Percentiles rank a stretch among this genome's conserved stretches.
phyloP scores from a whole-genome alignment of 345 rosid genomes.

The Rhodamnia argentea region DNA sequence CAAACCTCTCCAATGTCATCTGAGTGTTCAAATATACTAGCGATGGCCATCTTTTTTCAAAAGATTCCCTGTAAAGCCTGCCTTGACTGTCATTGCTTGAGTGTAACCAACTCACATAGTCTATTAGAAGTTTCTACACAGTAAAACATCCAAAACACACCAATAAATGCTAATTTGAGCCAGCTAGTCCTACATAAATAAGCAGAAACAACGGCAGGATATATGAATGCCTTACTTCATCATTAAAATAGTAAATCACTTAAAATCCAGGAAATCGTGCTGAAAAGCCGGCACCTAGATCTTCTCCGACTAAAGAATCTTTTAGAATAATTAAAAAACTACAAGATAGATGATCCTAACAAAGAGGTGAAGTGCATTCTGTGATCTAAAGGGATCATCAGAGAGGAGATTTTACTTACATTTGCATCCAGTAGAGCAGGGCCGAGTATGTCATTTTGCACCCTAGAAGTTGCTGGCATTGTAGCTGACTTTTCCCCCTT shows the following conservation, averaged over 20 bases:
- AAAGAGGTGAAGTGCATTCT: background rate
- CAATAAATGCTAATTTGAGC: background rate
- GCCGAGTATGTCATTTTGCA: constrained; percentile 59
- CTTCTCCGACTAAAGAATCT: background rate
- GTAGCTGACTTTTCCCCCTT: constrained; percentile 43
- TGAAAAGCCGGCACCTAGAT: background rate
- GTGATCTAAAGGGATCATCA: background rate
- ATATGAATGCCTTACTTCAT: background rate
- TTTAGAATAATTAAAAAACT: background rate
- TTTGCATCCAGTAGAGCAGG: constrained; percentile 68
- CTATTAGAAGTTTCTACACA: constrained; percentile 57
- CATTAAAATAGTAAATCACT: background rate
- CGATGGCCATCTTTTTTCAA: constrained; percentile 65
- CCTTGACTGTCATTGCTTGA: constrained; percentile 59
- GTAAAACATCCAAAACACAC: background rate
- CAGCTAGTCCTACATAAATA: background rate
- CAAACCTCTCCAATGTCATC: constrained; percentile 31
- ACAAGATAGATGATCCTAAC: background rate
- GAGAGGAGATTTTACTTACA: constrained; percentile 32
- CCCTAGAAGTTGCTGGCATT: constrained; percentile 45
- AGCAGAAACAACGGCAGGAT: background rate
- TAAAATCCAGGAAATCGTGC: background rate
- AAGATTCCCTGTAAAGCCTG: constrained; percentile 53
- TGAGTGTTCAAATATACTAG: constrained; percentile 24
- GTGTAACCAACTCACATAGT: constrained; percentile 57